Evolutionary conservation across 108 stramenopile species (phyloP).

Genomic region (Cyclotella atomus): DNA sequence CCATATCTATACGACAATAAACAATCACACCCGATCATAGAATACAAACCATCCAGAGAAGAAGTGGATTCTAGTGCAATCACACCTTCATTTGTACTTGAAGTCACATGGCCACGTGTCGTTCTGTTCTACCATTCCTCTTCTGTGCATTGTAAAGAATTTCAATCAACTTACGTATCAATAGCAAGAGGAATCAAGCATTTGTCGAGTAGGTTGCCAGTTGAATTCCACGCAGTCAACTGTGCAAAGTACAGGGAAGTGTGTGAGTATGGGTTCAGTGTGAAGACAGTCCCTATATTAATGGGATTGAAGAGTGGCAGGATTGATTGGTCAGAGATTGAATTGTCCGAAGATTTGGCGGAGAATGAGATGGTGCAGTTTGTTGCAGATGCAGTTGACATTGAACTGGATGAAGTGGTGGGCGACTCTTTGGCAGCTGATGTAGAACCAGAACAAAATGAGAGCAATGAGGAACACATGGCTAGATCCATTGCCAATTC

Average conservation of each 20-base stretch:
- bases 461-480: neutral
- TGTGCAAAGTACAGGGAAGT: slow-evolving; percentile 48
- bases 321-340: slow-evolving; percentile 28
- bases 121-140: slow-evolving; percentile 53
- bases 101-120: slow-evolving; percentile 58
- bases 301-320: slow-evolving; percentile 45
- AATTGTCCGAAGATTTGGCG: slow-evolving; percentile 14
- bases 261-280: slow-evolving; percentile 40
- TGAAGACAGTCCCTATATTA: slow-evolving; percentile 41
- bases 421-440: neutral
- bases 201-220: slow-evolving; percentile 41
- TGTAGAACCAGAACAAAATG: neutral
- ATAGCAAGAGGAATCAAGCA: slow-evolving; percentile 41
- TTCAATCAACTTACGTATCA: slow-evolving; percentile 34
- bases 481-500: neutral
- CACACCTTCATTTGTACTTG: slow-evolving; percentile 52
- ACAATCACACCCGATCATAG: slow-evolving; percentile 36
- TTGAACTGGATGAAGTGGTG: slow-evolving; percentile 20
- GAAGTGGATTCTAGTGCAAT: slow-evolving; percentile 29
- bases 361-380: slow-evolving; percentile 12
- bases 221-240: slow-evolving; percentile 52
- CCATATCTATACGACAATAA: slow-evolving; percentile 35
- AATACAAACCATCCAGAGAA: slow-evolving; percentile 40
- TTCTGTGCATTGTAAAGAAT: slow-evolving; percentile 29
- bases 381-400: slow-evolving; percentile 18